A percentile compares a stretch with the other conserved stretches of the same genome.
These are phyloP conservation scores for Ceratocystis ficicola DNA, from an alignment of 2,329 filamentous ascomycete species.

Conservation along the genomic window DNA sequence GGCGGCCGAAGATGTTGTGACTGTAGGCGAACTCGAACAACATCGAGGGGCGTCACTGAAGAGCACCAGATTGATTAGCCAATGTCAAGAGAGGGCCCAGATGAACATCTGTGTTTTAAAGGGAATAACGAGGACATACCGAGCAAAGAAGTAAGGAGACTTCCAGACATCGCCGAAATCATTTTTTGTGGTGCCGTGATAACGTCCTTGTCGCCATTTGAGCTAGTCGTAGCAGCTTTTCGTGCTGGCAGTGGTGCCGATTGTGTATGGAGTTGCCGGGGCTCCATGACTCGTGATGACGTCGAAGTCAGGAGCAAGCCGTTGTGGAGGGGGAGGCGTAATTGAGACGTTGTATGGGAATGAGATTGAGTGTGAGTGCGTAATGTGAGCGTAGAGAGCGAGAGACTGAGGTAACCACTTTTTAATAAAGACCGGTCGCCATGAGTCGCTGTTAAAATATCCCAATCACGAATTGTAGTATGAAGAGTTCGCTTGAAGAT, in stretches of 20 bases:
- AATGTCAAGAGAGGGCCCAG: neutral
- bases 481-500: neutral
- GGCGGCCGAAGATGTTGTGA: conserved; percentile 52
- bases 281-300: conserved; percentile 1
- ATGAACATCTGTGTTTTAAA: neutral
- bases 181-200: conserved; percentile 84
- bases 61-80: conserved; percentile 8
- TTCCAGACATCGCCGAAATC: conserved; percentile 84
- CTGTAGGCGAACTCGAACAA: conserved; percentile 88
- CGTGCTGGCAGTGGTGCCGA: neutral
- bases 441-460: neutral
- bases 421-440: neutral
- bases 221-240: neutral
- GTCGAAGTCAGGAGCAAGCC: neutral
- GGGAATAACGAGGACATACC: conserved; percentile 42
- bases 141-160: conserved; percentile 75
- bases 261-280: neutral
- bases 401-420: neutral
- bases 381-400: neutral
- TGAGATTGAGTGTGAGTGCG: neutral
- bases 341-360: neutral
- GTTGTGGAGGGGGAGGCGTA: neutral
- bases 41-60: conserved; percentile 84
- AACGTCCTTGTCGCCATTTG: conserved; percentile 37
- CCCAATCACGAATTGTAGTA: neutral